Conservation (phyloP, 495 filamentous ascomycete species). For the Penicillium egyptiacum region DNA sequence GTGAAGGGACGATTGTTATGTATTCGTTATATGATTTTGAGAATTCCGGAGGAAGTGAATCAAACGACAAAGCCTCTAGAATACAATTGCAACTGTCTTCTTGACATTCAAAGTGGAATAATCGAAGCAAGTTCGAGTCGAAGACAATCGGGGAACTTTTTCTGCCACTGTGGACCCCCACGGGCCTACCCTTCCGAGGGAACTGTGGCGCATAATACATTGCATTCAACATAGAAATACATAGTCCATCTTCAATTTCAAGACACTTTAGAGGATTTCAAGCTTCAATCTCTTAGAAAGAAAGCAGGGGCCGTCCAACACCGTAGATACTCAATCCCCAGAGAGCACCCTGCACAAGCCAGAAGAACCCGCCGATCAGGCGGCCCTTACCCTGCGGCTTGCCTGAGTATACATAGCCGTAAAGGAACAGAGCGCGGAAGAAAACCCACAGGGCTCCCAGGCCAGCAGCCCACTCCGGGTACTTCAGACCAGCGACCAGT, state of each 20-base stretch:
- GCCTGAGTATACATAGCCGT: constrained; percentile 57
- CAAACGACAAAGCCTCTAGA: neutral
- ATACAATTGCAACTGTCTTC: neutral
- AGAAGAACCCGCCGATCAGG: constrained; percentile 36
- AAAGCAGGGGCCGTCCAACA: constrained; percentile 38
- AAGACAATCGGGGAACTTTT: constrained; percentile 23
- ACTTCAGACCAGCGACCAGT: constrained; percentile 57
- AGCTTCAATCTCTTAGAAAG: constrained; percentile 8
- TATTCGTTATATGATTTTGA: constrained; percentile 11
- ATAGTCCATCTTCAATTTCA: neutral
- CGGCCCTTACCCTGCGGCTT: constrained; percentile 52
- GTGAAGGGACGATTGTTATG: constrained; percentile 14
- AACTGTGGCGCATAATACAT: neutral
- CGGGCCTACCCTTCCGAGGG: neutral
- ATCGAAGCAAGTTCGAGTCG: neutral
- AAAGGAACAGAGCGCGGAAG: constrained; percentile 53
- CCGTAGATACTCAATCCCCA: constrained; percentile 48
- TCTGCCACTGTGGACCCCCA: constrained; percentile 29
- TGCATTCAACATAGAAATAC: constrained; percentile 8
- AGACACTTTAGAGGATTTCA: neutral
- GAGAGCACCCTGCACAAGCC: constrained; percentile 45
- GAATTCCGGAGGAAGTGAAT: neutral
- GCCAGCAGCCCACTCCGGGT: constrained; percentile 53
- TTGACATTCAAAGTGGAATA: neutral
- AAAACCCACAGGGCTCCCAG: constrained; percentile 59